Evolutionary conservation across 2,329 filamentous ascomycete species (phyloP).

Genomic region (Penicillium sp.): DNA sequence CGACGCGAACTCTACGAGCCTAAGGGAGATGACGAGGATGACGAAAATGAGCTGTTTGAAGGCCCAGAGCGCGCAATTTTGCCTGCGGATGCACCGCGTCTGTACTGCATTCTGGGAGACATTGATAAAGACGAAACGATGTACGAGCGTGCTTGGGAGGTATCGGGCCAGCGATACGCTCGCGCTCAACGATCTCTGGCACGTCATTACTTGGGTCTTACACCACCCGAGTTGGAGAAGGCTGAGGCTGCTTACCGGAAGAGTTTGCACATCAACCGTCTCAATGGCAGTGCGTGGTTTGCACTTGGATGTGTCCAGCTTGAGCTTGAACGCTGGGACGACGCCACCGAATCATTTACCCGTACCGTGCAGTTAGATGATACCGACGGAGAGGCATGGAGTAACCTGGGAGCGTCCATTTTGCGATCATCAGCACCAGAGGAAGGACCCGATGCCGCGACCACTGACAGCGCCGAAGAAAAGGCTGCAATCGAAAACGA

Average conservation of each 20-base stretch:
- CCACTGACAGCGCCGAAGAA: conserved; percentile 29
- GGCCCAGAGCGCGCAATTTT: conserved; percentile 70
- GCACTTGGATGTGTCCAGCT: conserved; percentile 86
- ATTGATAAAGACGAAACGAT: conserved; percentile 72
- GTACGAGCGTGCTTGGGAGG: conserved; percentile 85
- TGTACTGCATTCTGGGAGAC: conserved; percentile 93
- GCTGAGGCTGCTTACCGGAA: conserved; percentile 77
- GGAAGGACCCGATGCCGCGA: conserved; percentile 26
- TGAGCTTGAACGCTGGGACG: conserved; percentile 72
- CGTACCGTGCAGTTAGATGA: conserved; percentile 83
- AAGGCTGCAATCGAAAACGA: conserved; percentile 38
- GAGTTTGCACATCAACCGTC: conserved; percentile 74
- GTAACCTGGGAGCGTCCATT: conserved; percentile 84
- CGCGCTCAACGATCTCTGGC: conserved; percentile 86
- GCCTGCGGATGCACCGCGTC: conserved; percentile 77
- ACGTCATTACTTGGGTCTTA: conserved; percentile 69
- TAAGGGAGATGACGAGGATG: conserved; percentile 49
- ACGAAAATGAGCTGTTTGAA: conserved; percentile 59
- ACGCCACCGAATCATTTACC: conserved; percentile 80
- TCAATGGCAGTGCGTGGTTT: conserved; percentile 85
- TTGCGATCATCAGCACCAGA: conserved; percentile 52
- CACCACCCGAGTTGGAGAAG: conserved; percentile 60
- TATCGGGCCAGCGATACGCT: conserved; percentile 78
- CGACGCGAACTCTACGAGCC: conserved; percentile 76
- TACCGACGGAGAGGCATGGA: conserved; percentile 89